A percentile compares a stretch with the other conserved stretches of the same genome.
phyloP scores from a whole-genome alignment of 305 asterid species.

The Vinca major region DNA sequence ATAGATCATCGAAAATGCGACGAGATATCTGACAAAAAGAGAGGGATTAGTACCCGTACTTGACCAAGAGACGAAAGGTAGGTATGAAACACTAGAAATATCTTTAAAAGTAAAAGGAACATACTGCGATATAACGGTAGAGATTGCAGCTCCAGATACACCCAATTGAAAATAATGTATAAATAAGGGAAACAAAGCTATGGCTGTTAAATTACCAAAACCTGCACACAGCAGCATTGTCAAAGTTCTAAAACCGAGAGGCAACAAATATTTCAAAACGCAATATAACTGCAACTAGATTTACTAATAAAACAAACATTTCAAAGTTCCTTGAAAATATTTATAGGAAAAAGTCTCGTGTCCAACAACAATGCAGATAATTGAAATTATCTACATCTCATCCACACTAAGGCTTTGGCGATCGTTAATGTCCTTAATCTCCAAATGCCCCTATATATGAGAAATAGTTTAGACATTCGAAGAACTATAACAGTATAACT shows the following conservation, averaged over 20 bases:
- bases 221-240: slow-evolving; percentile 43
- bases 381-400: not conserved
- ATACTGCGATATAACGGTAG: slow-evolving; percentile 85
- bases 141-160: slow-evolving; percentile 88
- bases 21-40: slow-evolving; percentile 48
- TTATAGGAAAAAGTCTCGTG: not conserved
- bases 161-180: slow-evolving; percentile 62
- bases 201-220: slow-evolving; percentile 65
- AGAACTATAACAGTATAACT: not conserved
- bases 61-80: slow-evolving; percentile 1
- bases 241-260: slow-evolving; percentile 6
- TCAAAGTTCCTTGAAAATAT: too few relatives aligned
- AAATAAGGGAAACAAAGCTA: slow-evolving; percentile 67
- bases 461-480: not conserved
- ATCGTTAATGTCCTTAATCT: not conserved
- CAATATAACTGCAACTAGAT: not conserved
- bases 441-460: not conserved
- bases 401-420: not conserved
- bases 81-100: slow-evolving; percentile 11
- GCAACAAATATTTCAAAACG: not conserved
- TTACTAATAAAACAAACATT: not conserved
- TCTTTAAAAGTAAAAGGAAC: slow-evolving; percentile 20
- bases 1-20: slow-evolving; percentile 68
- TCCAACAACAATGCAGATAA: not conserved
- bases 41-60: not conserved